Evolutionary conservation across 2,329 filamentous ascomycete species (phyloP).

Genomic region (Acrodontium crateriforme): DNA sequence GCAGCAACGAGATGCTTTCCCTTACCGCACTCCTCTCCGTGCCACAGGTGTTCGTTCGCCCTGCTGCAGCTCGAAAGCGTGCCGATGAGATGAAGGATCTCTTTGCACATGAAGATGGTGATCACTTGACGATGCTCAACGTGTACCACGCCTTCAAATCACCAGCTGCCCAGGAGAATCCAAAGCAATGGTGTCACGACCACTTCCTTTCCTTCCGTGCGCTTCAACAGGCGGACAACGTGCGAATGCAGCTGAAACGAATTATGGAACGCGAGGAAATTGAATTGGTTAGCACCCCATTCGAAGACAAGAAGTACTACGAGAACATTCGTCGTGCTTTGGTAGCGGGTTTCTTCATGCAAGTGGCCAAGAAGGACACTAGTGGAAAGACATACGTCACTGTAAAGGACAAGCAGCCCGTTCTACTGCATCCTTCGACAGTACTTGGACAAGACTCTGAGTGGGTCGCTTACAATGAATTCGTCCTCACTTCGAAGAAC

Average conservation of each 20-base stretch:
- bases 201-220: slow-evolving; percentile 87
- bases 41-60: slow-evolving; percentile 84
- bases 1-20: slow-evolving; percentile 94
- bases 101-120: slow-evolving; percentile 84
- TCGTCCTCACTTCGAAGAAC: slow-evolving; percentile 94
- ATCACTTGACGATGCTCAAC: slow-evolving; percentile 91
- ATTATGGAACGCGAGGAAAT: slow-evolving; percentile 93
- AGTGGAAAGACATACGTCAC: slow-evolving; percentile 85
- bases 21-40: slow-evolving; percentile 89
- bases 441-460: slow-evolving; percentile 80
- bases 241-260: slow-evolving; percentile 77
- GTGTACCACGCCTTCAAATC: slow-evolving; percentile 96
- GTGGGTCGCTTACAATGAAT: slow-evolving; percentile 98
- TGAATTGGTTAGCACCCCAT: slow-evolving; percentile 75
- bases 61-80: slow-evolving; percentile 69
- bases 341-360: slow-evolving; percentile 97
- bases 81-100: slow-evolving; percentile 96
- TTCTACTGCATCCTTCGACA: slow-evolving; percentile 85
- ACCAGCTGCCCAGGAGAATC: slow-evolving; percentile 52
- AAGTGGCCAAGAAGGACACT: slow-evolving; percentile 86
- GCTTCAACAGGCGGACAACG: slow-evolving; percentile 83
- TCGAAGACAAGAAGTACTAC: slow-evolving; percentile 95
- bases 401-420: slow-evolving; percentile 90
- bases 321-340: slow-evolving; percentile 89
- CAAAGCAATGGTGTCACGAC: slow-evolving; percentile 89